These are phyloP conservation scores for Salix udensis DNA, from an alignment of 345 rosid genomes.

Conservation along the genomic window DNA sequence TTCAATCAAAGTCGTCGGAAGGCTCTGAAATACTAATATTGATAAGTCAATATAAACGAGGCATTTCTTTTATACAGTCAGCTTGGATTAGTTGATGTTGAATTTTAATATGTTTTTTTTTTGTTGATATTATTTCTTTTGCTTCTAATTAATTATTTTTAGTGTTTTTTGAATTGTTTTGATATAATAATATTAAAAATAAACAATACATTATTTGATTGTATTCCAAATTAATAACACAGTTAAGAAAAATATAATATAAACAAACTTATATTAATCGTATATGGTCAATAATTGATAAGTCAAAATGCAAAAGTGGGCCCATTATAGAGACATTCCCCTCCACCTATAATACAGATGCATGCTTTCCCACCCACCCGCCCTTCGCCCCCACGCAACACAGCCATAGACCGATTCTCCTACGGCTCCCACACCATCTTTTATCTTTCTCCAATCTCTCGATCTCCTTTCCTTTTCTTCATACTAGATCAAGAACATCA, in stretches of 20 bases:
- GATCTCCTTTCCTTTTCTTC: not conserved
- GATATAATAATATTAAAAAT: too few species aligned
- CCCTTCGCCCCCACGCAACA: not conserved
- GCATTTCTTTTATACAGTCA: too few species aligned
- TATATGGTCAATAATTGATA: constrained; percentile 5
- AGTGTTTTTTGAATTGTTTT: too few species aligned
- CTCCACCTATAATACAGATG: constrained; percentile 14
- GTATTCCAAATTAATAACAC: too few species aligned
- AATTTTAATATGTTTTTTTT: too few species aligned
- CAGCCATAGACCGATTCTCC: not conserved
- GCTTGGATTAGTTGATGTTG: too few species aligned
- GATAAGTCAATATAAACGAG: constrained; percentile 14
- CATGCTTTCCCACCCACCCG: constrained; percentile 7
- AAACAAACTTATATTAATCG: too few species aligned
- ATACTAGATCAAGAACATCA: not conserved
- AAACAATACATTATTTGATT: too few species aligned
- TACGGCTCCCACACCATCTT: not conserved
- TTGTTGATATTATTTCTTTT: too few species aligned
- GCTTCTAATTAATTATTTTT: too few species aligned
- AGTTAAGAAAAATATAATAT: too few species aligned
- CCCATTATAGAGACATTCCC: constrained; percentile 16
- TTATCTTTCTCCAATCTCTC: not conserved
- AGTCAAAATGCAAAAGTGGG: not conserved
- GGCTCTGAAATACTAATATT: not conserved
- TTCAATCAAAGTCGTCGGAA: not conserved